Percentiles rank a stretch among this genome's conserved stretches.
phyloP scores from a whole-genome alignment of 2,329 filamentous ascomycete species.

The Beauveria sp. region DNA sequence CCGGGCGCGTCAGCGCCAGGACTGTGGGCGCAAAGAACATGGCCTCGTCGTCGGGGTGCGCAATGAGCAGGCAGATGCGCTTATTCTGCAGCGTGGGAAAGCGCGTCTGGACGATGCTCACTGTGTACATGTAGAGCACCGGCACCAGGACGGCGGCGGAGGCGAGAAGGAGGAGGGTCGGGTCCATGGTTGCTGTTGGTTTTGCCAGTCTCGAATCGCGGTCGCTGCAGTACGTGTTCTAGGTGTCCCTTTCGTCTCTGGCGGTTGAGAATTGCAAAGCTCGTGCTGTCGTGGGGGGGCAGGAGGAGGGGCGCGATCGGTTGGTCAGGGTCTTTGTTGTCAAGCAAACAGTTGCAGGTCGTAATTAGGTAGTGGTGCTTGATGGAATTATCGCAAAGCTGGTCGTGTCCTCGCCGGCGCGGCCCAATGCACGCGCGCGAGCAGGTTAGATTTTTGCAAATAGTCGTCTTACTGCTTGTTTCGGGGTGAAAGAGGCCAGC shows the following conservation, averaged over 20 bases:
- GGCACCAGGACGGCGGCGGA: conserved; percentile 36
- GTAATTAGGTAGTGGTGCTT: not conserved
- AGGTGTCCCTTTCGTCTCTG: not conserved
- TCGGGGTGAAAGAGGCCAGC: not conserved
- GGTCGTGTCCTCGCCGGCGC: not conserved
- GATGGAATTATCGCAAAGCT: too few species aligned
- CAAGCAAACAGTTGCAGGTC: not conserved
- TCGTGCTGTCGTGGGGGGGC: not conserved
- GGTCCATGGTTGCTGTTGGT: not conserved
- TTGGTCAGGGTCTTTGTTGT: not conserved
- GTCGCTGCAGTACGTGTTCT: not conserved
- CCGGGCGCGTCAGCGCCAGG: conserved; percentile 71
- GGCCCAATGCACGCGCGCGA: not conserved
- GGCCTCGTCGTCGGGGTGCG: conserved; percentile 96
- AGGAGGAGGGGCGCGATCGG: not conserved
- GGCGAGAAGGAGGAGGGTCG: conserved; percentile 19
- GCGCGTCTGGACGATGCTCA: conserved; percentile 36
- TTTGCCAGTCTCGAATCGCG: not conserved
- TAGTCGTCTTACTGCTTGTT: not conserved
- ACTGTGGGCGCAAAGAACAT: conserved; percentile 98
- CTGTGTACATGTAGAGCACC: conserved; percentile 45
- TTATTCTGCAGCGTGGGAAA: conserved; percentile 70
- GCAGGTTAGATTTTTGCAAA: not conserved
- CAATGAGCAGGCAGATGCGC: conserved; percentile 85
- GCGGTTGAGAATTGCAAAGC: not conserved